phyloP scores from a whole-genome alignment of 2,329 filamentous ascomycete genomes.

The Nemania serpens region DNA sequence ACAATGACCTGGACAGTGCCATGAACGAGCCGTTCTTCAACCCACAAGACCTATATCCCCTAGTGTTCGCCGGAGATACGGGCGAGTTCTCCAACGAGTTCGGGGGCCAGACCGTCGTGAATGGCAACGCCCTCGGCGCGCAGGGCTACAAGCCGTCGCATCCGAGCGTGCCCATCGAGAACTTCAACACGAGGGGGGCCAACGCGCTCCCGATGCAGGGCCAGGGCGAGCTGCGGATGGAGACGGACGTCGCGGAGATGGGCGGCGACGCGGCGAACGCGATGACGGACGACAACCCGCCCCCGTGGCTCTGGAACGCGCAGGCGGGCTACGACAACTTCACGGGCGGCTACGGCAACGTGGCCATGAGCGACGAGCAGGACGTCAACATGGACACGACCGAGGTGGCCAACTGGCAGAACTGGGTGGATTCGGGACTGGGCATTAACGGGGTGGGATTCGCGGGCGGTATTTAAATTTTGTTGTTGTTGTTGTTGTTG shows the following conservation, averaged over 20 bases:
- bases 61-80: slow-evolving; percentile 28
- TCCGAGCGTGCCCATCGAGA: slow-evolving; percentile 25
- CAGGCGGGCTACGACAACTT: slow-evolving; percentile 19
- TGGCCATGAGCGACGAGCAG: slow-evolving; percentile 40
- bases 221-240: slow-evolving; percentile 6
- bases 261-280: slow-evolving; percentile 5
- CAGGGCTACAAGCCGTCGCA: slow-evolving; percentile 22
- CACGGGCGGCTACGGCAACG: slow-evolving; percentile 1
- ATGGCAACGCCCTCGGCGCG: slow-evolving; percentile 22
- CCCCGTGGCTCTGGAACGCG: slow-evolving; percentile 51
- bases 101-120: slow-evolving; percentile 19
- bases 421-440: slow-evolving; percentile 45
- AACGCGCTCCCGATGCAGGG: slow-evolving; percentile 3
- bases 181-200: slow-evolving; percentile 19
- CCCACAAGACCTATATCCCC: slow-evolving; percentile 43
- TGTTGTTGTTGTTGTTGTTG: no score
- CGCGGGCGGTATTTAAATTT: slow-evolving; percentile 35
- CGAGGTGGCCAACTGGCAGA: slow-evolving; percentile 54
- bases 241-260: not conserved
- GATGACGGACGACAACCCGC: slow-evolving; percentile 41
- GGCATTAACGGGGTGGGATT: slow-evolving; percentile 38
- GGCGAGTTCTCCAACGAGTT: slow-evolving; percentile 4
- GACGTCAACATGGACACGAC: slow-evolving; percentile 44
- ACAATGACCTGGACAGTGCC: slow-evolving; percentile 43
- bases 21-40: slow-evolving; percentile 46